phyloP scores from a whole-genome alignment of 2,329 filamentous ascomycete species.

The Fusarium newnesense region DNA sequence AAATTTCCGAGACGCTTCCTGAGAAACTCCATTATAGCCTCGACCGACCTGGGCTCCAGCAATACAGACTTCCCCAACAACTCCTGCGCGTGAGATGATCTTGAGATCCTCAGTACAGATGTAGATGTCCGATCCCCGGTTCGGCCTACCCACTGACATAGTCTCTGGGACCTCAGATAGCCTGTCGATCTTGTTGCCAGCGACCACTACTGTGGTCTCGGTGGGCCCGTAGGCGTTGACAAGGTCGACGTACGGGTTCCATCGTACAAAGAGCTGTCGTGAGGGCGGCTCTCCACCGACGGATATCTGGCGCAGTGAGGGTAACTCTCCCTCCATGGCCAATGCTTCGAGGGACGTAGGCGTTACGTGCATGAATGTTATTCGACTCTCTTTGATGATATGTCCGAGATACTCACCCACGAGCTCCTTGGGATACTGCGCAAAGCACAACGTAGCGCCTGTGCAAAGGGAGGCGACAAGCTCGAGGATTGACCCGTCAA shows the following conservation, averaged over 20 bases:
- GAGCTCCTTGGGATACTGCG: too few species aligned
- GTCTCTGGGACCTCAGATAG: not conserved
- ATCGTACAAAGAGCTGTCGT: not conserved
- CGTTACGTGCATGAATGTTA: not conserved
- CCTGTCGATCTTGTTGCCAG: too few species aligned
- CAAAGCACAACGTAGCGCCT: too few species aligned
- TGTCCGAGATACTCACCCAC: too few species aligned
- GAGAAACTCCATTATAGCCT: not conserved
- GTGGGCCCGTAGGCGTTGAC: too few species aligned
- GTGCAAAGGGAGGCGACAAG: too few species aligned
- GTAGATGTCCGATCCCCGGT: not conserved
- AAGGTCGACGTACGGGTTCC: not conserved
- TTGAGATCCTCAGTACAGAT: not conserved
- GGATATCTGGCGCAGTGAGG: not conserved
- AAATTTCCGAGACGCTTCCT: not conserved
- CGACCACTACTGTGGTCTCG: too few species aligned
- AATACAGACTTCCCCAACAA: not conserved
- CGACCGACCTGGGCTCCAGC: not conserved
- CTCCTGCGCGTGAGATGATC: not conserved
- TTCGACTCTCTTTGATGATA: too few species aligned
- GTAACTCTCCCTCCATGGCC: not conserved
- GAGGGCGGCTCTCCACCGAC: not conserved
- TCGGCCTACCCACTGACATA: not conserved
- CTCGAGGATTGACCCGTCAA: too few species aligned
- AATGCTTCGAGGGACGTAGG: not conserved